Conservation (phyloP, 73 alveolate species). For the Uronychia setigera region DNA sequence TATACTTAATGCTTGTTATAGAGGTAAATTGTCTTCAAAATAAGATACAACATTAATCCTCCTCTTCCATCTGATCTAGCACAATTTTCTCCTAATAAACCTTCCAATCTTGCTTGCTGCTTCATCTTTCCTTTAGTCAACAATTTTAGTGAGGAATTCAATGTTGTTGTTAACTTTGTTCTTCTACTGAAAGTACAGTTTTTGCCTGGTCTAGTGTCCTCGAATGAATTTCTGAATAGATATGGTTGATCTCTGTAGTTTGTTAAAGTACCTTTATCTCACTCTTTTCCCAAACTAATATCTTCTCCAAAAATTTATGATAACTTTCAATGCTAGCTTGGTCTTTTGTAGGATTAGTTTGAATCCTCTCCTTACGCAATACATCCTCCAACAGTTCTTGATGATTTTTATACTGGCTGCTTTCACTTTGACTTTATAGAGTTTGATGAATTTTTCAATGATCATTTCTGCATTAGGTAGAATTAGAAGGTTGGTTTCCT, state of each 20-base stretch:
- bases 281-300: neutral
- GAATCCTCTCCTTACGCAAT: neutral
- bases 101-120: neutral
- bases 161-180: neutral
- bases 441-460: neutral
- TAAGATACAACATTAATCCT: too few relatives aligned
- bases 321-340: neutral
- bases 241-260: neutral
- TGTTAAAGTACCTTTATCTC: neutral
- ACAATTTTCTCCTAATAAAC: neutral
- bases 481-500: neutral
- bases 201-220: neutral
- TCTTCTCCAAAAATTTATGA: neutral
- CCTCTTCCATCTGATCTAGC: too few relatives aligned
- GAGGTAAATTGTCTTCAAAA: too few relatives aligned
- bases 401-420: neutral
- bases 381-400: constrained; percentile 2
- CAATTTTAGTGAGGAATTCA: neutral
- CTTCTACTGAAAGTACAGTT: neutral
- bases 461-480: neutral
- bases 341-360: neutral
- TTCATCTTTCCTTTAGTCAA: neutral
- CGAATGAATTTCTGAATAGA: neutral
- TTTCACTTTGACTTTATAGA: neutral
- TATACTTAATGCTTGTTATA: too few relatives aligned